These are phyloP conservation scores for Acorus calamus DNA, from an alignment of 106 monocot genomes.

Conservation along the genomic window DNA sequence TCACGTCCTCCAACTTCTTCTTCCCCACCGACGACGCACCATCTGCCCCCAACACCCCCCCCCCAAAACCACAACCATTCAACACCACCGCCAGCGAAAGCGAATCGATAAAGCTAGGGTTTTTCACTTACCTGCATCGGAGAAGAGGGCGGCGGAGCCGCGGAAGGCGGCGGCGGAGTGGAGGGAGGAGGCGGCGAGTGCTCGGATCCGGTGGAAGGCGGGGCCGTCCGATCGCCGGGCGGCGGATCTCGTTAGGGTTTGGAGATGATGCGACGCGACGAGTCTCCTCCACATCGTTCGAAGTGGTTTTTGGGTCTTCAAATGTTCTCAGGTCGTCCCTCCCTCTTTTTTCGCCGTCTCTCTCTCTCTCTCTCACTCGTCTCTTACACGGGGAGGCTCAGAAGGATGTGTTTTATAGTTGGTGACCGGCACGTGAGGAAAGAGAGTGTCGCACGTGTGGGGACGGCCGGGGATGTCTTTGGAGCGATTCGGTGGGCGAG, in stretches of 20 bases:
- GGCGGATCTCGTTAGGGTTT: constrained; percentile 1
- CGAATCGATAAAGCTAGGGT: constrained; percentile 11
- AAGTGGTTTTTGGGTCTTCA: constrained; percentile 16
- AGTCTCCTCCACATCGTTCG: constrained; percentile 21
- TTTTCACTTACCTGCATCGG: background rate
- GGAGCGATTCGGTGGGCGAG: too few species aligned
- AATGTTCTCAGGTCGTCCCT: constrained; percentile 2
- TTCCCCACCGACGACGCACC: constrained; percentile 6
- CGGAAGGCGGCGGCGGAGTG: constrained; percentile 4
- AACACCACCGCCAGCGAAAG: background rate
- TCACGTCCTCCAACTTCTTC: constrained; percentile 77
- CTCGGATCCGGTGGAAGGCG: constrained; percentile 1
- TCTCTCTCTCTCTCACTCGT: too few species aligned
- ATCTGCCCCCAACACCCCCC: background rate
- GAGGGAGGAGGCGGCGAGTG: background rate
- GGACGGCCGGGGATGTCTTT: too few species aligned
- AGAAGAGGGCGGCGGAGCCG: background rate
- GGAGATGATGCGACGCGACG: constrained; percentile 21
- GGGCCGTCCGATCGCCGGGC: constrained; percentile 3
- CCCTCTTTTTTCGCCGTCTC: too few species aligned
- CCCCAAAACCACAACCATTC: background rate
- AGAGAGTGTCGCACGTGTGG: too few species aligned
- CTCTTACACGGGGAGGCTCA: too few species aligned
- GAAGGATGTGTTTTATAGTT: too few species aligned
- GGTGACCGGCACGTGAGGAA: too few species aligned